Conservation (phyloP, 768 basidiomycete genomes). For the Leccinellum albellum region DNA sequence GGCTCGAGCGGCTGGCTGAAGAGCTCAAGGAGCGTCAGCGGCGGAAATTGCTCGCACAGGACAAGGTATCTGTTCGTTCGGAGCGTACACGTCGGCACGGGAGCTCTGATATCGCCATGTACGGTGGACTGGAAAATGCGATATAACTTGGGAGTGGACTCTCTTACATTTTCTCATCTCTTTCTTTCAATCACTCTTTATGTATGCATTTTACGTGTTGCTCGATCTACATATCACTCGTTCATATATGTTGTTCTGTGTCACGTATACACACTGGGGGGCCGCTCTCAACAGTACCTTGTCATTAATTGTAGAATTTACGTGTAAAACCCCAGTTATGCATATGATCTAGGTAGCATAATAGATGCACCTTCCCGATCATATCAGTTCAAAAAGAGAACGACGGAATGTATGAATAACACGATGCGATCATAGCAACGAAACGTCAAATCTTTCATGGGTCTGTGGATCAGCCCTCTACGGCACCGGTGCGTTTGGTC, state of each 20-base stretch:
- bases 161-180: neutral
- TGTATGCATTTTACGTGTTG: constrained; percentile 11
- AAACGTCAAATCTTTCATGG: neutral
- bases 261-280: neutral
- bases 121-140: constrained; percentile 26
- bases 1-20: constrained; percentile 41
- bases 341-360: constrained; percentile 8
- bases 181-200: neutral
- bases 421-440: neutral
- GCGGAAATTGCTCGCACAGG: constrained; percentile 28
- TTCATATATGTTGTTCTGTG: constrained; percentile 14
- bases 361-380: too few species aligned
- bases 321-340: constrained; percentile 21
- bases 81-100: constrained; percentile 21
- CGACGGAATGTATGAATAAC: neutral
- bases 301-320: constrained; percentile 30
- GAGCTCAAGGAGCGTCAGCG: constrained; percentile 40
- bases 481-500: neutral
- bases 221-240: constrained; percentile 14
- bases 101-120: constrained; percentile 31
- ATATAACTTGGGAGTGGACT: constrained; percentile 13
- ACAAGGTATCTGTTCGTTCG: constrained; percentile 31
- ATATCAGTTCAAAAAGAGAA: neutral
- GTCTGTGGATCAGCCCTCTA: neutral
- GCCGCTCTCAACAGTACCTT: constrained; percentile 6